Base-by-base conservation (phyloP, 2,329 filamentous ascomycete species). In the Hypoxylon sp. region DNA sequence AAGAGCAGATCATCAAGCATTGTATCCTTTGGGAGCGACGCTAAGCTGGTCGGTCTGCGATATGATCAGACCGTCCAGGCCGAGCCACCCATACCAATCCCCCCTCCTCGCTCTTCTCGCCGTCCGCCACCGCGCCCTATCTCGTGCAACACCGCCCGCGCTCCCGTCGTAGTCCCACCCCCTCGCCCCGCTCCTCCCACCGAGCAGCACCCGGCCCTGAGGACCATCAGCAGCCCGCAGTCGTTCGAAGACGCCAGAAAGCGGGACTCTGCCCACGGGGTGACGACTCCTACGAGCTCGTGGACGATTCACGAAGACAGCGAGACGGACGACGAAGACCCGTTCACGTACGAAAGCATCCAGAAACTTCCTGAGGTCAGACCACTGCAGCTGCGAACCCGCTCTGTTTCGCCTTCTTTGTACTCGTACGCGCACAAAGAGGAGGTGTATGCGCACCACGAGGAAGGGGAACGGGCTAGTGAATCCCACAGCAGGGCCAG, bases 51-150 rank as follows among this genome's bases (percentile, higher is more conserved):
- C 56, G 80, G 79, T 43, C 68, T 88, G 52, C 81, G 83, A 55
- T 88, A 88, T 74, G 85, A 88, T 69, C 80, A 87, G 72, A 84
- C 83, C 29, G 74, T 80, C 47, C 79, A 82, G 65, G 82, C 82
- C 43, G 80, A 83, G 70, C 82, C 82, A 57, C 85, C 85, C 29
- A 83, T 86, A 62, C 80, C 81, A 41, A 72, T 84, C 56, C 72
- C 79, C 45, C 78, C 80, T 41, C 60, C 75, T 76, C 67, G 77
- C 73, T 69, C 75, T 72, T 63, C 71, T 71, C 59, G 75, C 73
- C 60, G 66, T 46, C 65, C 64, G 11, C 63, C 66, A 51, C 73
- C 60, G 50, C 66, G 66, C 41, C 61, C 69, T 15, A 67, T 67
- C 37, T 71, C 70, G 29, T 68, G 62, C 55, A 55, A 65, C 41